Percentiles rank a stretch among this genome's conserved stretches.
These are phyloP conservation scores for Cubamyces lactineus DNA, from an alignment of 768 basidiomycete species.

Conservation along the genomic window DNA sequence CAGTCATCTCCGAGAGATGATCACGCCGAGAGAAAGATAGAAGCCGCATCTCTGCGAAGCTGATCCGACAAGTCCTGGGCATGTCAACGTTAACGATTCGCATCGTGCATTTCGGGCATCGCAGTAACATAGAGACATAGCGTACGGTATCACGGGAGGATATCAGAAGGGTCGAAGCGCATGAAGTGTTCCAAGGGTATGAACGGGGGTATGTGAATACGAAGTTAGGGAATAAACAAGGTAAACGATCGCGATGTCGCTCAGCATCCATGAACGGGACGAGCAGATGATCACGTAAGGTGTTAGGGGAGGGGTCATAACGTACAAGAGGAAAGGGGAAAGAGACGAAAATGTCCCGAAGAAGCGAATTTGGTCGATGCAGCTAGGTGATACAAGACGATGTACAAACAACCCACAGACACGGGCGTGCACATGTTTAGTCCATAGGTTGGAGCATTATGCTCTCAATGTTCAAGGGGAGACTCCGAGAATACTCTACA, in stretches of 20 bases:
- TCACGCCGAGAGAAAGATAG: not conserved
- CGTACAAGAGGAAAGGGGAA: not conserved
- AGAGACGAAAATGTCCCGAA: not conserved
- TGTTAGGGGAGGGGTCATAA: not conserved
- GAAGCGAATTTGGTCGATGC: not conserved
- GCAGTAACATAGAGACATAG: not conserved
- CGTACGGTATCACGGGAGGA: slow-evolving; percentile 2
- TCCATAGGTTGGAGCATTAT: not conserved
- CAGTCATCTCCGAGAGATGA: too few species aligned
- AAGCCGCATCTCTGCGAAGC: not conserved
- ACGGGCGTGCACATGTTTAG: not conserved
- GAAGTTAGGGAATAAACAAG: not conserved
- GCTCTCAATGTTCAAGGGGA: not conserved
- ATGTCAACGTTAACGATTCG: not conserved
- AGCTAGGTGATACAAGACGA: not conserved
- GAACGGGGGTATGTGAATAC: slow-evolving; percentile 2
- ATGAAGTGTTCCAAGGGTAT: not conserved
- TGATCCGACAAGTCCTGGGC: not conserved
- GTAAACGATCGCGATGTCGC: not conserved
- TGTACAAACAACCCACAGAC: not conserved
- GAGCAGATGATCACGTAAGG: not conserved
- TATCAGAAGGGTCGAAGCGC: not conserved
- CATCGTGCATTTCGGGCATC: not conserved
- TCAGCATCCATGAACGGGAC: too few species aligned
- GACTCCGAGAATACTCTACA: not conserved